Evolutionary conservation across 169 alveolate species (phyloP), one percentile per base, ranked within the genome.

Genomic region (Eimeria maxima): DNA sequence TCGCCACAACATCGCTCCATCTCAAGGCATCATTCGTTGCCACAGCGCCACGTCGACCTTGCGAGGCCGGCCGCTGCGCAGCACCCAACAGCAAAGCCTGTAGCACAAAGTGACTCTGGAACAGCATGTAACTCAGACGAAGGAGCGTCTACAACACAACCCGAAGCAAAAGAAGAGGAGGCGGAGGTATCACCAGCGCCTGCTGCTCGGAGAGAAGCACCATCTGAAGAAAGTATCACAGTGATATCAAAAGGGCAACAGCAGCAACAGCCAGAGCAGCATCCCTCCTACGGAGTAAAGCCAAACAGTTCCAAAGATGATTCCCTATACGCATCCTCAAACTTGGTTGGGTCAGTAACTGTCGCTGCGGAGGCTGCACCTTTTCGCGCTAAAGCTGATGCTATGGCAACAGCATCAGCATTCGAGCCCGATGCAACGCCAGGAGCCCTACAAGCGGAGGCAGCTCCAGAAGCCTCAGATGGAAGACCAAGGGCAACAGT

Each of bases 251-350:
- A 84, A 69, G 44, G 24, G 80, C 93, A 84, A 27, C 67, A 81
- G 53, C 90, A 81, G 16, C 45, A 84, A 29, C 80, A 8, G 60
- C 93, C 16, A 10, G 27, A 20, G 93, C 93, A 84, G 93, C 18
- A 38, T 44, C 78, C 38, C 57, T 3, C 22, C 33, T 24, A 42
- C 47, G 67, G n/a, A 44, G 11, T 11, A 24, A 5, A 47, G n/a
- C n/a, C 45, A 53, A 18, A 20, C n/a, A 8, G 7, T 44, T 53
- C 90, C 73, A 27, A 27, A 47, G 45, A 47, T 13, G 16, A 50
- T 16, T 11, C 90, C 47, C 5, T 50, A 27, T 29, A 24, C n/a
- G 10, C 71, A 24, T 24, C 90, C 38, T 10, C 93, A 55, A 18
- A 55, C 13, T 29, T 18, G 78, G 80, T 60, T 33, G 44, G 27